Evolutionary conservation across 2,329 filamentous ascomycete genomes (phyloP), one percentile per base, ranked within the genome.

Genomic region (Rutstroemia sp.): DNA sequence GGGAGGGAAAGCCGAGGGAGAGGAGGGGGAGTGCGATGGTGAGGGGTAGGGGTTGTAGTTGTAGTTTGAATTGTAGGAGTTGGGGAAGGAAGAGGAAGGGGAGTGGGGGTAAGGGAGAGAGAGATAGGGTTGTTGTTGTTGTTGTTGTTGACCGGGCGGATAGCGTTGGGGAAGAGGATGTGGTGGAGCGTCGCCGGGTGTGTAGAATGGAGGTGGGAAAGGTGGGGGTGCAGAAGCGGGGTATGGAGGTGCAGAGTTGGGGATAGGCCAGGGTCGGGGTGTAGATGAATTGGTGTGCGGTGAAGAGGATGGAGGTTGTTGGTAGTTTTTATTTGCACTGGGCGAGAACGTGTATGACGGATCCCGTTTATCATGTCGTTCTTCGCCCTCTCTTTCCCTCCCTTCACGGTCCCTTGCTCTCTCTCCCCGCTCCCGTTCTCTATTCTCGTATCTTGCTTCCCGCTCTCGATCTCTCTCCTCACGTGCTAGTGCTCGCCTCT

Each of bases 141-240:
- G 3, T 42, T 51, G 30, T 27, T 23, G n/a, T 48, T 53, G 36
- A 5, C 60, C 16, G 56, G 61, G 21, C 56, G 58, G 30, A 57
- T 62, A 30, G 64, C 48, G 36, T 36, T 48, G 47, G 9, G 47
- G 4, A 36, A 34, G 2, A 19, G 5, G 16, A 8, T 21, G 16
- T 34, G 19, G 34, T 19, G 21, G 14, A 19, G 25, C 40, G 30
- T 34, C 30, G 39, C 7, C n/a, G 16, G n/a, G 6, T 19, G 39
- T 42, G 39, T 17, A 17, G 14, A n/a, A 14, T 42, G 10, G 39
- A 5, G 39, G 39, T 42, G 39, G 19, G 39, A 34, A 42, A 12
- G 39, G 19, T 42, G 30, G 38, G 39, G 45, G 47, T 27, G 54
- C 40, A 36, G 16, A 42, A 17, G n/a, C 39, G 51, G 48, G 21